A percentile compares a stretch with the other conserved stretches of the same genome.
Conservation (phyloP, 1,139 yeast genomes). For the Yamadazyma atlantica region DNA sequence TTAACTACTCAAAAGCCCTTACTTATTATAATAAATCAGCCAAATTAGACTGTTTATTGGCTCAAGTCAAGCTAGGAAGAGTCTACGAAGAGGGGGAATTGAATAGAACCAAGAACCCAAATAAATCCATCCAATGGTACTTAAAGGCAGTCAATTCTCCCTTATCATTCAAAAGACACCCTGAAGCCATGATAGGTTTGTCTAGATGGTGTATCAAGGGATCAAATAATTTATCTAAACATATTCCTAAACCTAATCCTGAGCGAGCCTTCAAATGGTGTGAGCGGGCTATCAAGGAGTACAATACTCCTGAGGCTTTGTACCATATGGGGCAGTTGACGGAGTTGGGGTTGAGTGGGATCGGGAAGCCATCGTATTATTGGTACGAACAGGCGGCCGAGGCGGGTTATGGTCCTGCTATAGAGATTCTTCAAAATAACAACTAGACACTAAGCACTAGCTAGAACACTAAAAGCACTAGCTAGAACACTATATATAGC, state of each 20-base stretch:
- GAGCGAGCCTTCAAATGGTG: conserved; percentile 89
- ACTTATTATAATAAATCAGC: conserved; percentile 77
- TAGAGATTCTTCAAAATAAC: neutral
- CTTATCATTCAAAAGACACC: conserved; percentile 58
- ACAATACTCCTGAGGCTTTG: conserved; percentile 75
- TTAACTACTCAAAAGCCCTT: conserved; percentile 61
- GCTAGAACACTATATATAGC: too few species aligned
- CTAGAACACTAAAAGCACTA: too few species aligned
- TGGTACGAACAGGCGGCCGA: conserved; percentile 27
- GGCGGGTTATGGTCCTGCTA: conserved; percentile 22
- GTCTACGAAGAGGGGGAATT: conserved; percentile 86
- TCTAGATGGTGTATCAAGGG: conserved; percentile 94
- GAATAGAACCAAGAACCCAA: conserved; percentile 64
- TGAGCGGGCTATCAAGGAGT: conserved; percentile 73
- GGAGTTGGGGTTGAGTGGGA: conserved; percentile 75
- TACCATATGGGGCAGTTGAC: conserved; percentile 80
- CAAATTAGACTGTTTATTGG: conserved; percentile 68
- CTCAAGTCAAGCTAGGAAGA: conserved; percentile 84
- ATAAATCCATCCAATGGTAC: conserved; percentile 87
- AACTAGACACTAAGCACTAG: neutral
- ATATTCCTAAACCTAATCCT: conserved; percentile 65
- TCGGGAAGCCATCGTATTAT: conserved; percentile 19
- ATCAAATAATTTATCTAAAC: conserved; percentile 52
- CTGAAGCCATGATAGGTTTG: conserved; percentile 86
- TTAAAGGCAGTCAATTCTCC: conserved; percentile 69